Conservation (phyloP, 2,329 filamentous ascomycete genomes). For the Sclerotinia trifoliorum region DNA sequence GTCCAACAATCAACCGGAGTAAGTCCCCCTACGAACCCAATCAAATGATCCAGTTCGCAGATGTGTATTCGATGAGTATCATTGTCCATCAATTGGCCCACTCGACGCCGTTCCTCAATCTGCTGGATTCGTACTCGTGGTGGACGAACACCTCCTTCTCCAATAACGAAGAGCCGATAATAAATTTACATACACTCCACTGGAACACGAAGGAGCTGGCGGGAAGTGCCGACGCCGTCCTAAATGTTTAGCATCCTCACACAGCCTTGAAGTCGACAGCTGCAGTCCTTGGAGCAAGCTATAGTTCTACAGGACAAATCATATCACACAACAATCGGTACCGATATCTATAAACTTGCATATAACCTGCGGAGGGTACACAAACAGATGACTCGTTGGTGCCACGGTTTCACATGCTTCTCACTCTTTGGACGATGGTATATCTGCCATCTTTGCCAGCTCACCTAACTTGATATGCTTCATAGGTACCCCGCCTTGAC, state of each 20-base stretch:
- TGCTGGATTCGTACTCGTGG: neutral
- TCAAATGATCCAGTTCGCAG: neutral
- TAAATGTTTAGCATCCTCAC: neutral
- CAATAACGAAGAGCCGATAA: neutral
- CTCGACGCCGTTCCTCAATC: neutral
- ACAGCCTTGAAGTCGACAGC: neutral
- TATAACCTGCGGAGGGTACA: conserved; percentile 9
- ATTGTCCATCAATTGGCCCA: neutral
- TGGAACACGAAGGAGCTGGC: neutral
- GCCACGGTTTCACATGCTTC: neutral
- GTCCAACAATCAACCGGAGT: conserved; percentile 1
- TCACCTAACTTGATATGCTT: neutral
- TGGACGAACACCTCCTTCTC: neutral
- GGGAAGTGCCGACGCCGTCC: neutral
- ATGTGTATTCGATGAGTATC: neutral
- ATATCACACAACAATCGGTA: conserved; percentile 3
- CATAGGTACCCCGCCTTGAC: neutral
- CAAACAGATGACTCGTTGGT: neutral
- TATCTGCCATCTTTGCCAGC: neutral
- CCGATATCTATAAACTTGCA: conserved; percentile 3
- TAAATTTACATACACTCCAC: neutral
- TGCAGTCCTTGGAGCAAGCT: neutral
- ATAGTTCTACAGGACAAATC: neutral
- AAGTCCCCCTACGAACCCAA: neutral
- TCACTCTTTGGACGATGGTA: neutral